Evolutionary conservation across 495 filamentous ascomycete species (phyloP).

Genomic region (Penicillium pulvis): DNA sequence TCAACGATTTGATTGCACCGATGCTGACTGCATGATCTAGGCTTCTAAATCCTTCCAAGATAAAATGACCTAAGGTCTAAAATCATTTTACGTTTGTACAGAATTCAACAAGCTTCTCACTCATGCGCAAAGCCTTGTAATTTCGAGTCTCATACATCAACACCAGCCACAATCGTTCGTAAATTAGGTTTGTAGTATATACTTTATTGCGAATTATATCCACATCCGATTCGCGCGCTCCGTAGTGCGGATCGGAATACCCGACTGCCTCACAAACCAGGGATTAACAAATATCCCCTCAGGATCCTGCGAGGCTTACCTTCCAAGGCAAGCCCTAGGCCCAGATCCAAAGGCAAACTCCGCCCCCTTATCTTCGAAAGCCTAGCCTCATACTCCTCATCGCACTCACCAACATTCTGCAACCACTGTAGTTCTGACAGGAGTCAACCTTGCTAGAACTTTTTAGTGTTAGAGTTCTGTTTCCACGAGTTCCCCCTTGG

Average conservation of each 20-base stretch:
- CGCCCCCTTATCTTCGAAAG: slow-evolving; percentile 29
- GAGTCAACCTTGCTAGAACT: too few species aligned
- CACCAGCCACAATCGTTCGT: too few species aligned
- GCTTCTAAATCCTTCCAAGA: background rate
- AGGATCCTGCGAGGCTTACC: slow-evolving; percentile 60
- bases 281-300: slow-evolving; percentile 30
- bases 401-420: slow-evolving; percentile 45
- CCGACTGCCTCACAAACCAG: slow-evolving; percentile 40
- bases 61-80: background rate
- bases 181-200: too few species aligned
- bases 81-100: background rate
- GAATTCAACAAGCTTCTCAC: too few species aligned
- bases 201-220: too few species aligned
- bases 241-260: slow-evolving; percentile 18
- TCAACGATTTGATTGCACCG: background rate
- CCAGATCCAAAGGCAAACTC: slow-evolving; percentile 56
- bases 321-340: slow-evolving; percentile 62
- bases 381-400: slow-evolving; percentile 22
- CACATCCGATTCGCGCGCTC: background rate
- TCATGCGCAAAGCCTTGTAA: too few species aligned
- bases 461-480: too few species aligned
- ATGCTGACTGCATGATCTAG: background rate
- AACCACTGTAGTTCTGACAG: slow-evolving; percentile 31
- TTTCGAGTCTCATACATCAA: too few species aligned
- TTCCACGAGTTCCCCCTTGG: too few species aligned